Conservation (phyloP, 352 stramenopile genomes). For the Plasmopara halstedii region DNA sequence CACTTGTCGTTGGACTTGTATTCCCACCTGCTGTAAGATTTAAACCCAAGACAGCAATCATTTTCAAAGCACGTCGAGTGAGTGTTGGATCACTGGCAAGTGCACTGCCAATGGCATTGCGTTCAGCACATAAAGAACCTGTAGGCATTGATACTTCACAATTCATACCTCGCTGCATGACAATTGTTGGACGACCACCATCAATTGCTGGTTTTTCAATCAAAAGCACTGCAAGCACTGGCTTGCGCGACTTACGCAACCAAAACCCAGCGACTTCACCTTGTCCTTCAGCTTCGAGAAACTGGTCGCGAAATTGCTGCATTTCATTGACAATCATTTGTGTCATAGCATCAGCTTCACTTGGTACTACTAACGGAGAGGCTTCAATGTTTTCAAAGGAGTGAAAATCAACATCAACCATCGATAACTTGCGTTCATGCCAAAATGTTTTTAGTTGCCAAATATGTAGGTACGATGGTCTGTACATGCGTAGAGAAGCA, state of each 20-base stretch:
- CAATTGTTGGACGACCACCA: slow-evolving; percentile 32
- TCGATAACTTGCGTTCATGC: slow-evolving; percentile 92
- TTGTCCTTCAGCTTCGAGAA: slow-evolving; percentile 55
- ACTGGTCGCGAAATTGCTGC: slow-evolving; percentile 75
- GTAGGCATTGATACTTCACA: slow-evolving; percentile 98
- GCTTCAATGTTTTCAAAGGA: slow-evolving; percentile 97
- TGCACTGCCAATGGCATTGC: slow-evolving; percentile 97
- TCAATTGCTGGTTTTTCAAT: slow-evolving; percentile 79
- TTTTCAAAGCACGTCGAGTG: slow-evolving; percentile 87
- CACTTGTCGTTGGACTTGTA: slow-evolving; percentile 5
- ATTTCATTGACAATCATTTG: slow-evolving; percentile 92
- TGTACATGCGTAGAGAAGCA: slow-evolving; percentile 91
- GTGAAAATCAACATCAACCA: slow-evolving; percentile 95
- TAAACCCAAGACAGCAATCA: slow-evolving; percentile 93
- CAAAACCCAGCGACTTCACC: slow-evolving; percentile 94
- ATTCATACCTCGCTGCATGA: slow-evolving; percentile 96
- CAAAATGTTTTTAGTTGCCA: slow-evolving; percentile 99
- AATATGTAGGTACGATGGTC: slow-evolving; percentile 95
- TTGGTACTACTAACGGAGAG: slow-evolving; percentile 79
- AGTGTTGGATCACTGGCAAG: slow-evolving; percentile 92
- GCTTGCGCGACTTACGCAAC: slow-evolving; percentile 97
- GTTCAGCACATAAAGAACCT: slow-evolving; percentile 93
- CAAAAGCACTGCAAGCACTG: slow-evolving; percentile 95
- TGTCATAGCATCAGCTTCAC: slow-evolving; percentile 76
- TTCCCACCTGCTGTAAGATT: slow-evolving; percentile 34